Evolutionary conservation across 805 yeast genomes (phyloP), one percentile per base, ranked within the genome.

Genomic region (Pichia eremophila): DNA sequence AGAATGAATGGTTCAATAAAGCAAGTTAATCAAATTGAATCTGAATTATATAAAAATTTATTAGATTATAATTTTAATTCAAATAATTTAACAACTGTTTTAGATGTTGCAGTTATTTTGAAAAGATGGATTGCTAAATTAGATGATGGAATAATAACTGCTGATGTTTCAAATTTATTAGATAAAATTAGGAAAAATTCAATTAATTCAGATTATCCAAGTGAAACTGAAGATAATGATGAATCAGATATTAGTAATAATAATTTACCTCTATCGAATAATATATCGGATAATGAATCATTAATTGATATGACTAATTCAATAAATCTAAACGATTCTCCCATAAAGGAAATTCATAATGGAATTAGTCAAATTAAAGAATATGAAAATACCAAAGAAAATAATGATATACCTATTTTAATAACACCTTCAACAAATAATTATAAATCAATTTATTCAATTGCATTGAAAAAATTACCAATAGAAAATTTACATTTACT

Each of bases 101-200:
- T 64, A 51, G 70, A 67, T 51, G 65, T 61, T 10, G 64, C 69
- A 5, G 67, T 65, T 59, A 50, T 67, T 19, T 53, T 67, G 51
- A 67, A 67, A 50, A 57, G 71, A 49, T 67, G 65, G 64, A 53
- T 67, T 10, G 54, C 63, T 2, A 58, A 59, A 47, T 50, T 65
- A 39, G 61, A 57, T 6, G 57, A 58, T 39, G 66, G 64, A 9
- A 48, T 66, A 17, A 57, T 66, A n/a, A 56, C 65, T 15, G 18
- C 52, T 4, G 49, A 53, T 6, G 59, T 62, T 18, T 55, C 56
- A 42, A 38, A 44, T 35, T 4, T 10, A 11, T 39, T 48, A 28
- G 41, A 39, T 7, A 22, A 35, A 28, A n/a, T 25, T 31, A 47
- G 44, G 25, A 43, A 40, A 38, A 28, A 39, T 19, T 25, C 40